A percentile compares a stretch with the other conserved stretches of the same genome.
phyloP scores from a whole-genome alignment of 2,329 filamentous ascomycete species.

The Beauveria medogensis region DNA sequence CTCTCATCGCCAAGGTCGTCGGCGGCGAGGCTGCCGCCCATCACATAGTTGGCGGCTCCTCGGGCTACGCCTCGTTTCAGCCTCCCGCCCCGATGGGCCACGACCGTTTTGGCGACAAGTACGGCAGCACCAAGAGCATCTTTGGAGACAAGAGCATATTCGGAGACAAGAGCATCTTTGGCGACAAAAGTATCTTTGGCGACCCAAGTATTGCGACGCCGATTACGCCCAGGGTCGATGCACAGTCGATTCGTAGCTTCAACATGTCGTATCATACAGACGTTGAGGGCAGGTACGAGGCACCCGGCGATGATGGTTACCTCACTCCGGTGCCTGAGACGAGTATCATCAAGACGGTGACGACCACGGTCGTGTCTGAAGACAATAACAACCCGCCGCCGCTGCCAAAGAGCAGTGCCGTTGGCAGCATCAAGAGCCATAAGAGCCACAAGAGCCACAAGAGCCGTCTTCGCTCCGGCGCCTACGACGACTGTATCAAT shows the following conservation, averaged over 20 bases:
- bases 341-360: conserved; percentile 7
- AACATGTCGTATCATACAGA: background rate
- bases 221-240: background rate
- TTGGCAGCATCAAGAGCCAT: background rate
- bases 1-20: conserved; percentile 12
- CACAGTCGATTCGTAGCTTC: background rate
- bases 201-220: background rate
- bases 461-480: background rate
- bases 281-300: conserved; percentile 2
- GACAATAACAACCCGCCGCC: background rate
- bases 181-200: background rate
- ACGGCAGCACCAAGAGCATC: conserved; percentile 5
- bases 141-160: background rate
- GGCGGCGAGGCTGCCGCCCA: background rate
- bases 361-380: conserved; percentile 2
- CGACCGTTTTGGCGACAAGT: background rate
- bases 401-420: background rate
- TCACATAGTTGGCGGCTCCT: background rate
- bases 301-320: background rate
- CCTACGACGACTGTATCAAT: background rate
- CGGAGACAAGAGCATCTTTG: conserved; percentile 1
- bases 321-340: background rate
- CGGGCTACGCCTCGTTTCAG: background rate
- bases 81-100: background rate
- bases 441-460: background rate